phyloP scores from a whole-genome alignment of 345 rosid genomes.

The Triadica sebifera region DNA sequence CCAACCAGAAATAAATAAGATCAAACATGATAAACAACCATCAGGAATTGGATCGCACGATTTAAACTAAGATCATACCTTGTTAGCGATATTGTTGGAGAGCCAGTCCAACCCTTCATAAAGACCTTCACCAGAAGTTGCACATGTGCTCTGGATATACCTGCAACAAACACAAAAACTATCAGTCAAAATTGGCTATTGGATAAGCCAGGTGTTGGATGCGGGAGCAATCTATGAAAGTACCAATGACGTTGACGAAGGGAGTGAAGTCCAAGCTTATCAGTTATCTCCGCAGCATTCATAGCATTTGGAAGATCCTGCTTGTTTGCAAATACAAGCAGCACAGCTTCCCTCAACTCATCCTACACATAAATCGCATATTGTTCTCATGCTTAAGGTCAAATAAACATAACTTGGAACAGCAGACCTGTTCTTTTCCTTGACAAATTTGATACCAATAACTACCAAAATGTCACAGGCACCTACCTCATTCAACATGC shows the following conservation, averaged over 20 bases:
- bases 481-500: slow-evolving; percentile 74
- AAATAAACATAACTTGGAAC: not conserved
- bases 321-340: slow-evolving; percentile 82
- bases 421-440: not conserved
- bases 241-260: slow-evolving; percentile 88
- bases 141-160: slow-evolving; percentile 86
- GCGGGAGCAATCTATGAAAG: not conserved
- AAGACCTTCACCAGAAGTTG: slow-evolving; percentile 75
- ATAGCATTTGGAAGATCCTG: slow-evolving; percentile 90
- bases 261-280: slow-evolving; percentile 81
- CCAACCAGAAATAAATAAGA: not conserved
- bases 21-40: not conserved
- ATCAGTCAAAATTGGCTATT: too few species aligned
- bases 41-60: too few species aligned
- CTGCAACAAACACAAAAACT: slow-evolving; percentile 27
- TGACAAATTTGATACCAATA: not conserved
- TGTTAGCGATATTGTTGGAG: slow-evolving; percentile 70
- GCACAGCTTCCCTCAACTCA: slow-evolving; percentile 90
- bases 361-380: slow-evolving; percentile 37
- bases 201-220: not conserved
- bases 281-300: slow-evolving; percentile 85
- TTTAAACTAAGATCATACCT: slow-evolving; percentile 24
- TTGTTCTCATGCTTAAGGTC: not conserved
- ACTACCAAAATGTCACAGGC: not conserved
- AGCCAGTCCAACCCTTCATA: slow-evolving; percentile 86